Conservation (phyloP, 148 eudicot genomes). For the Bassia scoparia region DNA sequence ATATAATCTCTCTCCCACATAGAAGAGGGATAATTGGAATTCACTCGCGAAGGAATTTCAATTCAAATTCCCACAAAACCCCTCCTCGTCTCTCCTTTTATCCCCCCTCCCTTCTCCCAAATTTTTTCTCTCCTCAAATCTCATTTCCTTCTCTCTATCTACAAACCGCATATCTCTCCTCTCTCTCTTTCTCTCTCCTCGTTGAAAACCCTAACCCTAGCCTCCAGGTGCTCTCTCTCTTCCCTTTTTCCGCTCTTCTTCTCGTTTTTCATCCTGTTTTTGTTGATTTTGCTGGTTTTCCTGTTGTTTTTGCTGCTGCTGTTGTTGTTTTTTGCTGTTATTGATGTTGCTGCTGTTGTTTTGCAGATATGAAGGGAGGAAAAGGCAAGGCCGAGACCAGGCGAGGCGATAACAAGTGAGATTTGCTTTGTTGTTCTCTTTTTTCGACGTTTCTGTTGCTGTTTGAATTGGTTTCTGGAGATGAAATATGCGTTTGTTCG, state of each 20-base stretch:
- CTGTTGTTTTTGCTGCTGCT: neutral
- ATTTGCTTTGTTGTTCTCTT: neutral
- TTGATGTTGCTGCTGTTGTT: neutral
- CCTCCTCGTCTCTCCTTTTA: conserved; percentile 15
- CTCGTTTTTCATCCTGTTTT: neutral
- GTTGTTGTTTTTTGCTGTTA: neutral
- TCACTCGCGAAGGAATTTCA: conserved; percentile 21
- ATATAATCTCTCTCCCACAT: neutral
- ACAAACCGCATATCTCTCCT: conserved; percentile 21
- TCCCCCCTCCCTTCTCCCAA: neutral
- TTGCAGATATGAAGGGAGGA: conserved; percentile 48
- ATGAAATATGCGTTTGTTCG: neutral
- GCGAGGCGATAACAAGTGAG: conserved; percentile 37
- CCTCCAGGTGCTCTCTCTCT: conserved; percentile 8
- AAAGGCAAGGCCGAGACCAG: conserved; percentile 41
- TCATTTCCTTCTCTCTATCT: neutral
- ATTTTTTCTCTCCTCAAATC: neutral
- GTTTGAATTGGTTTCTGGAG: neutral
- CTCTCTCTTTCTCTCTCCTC: conserved; percentile 11
- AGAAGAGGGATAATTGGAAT: conserved; percentile 17
- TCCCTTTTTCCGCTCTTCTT: neutral
- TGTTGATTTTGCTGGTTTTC: neutral
- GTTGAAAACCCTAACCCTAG: conserved; percentile 33
- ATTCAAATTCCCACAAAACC: conserved; percentile 31
- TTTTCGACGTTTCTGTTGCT: neutral